Evolutionary conservation across 208 protist genomes (phyloP).

Genomic region (Leishmania lainsoni): DNA sequence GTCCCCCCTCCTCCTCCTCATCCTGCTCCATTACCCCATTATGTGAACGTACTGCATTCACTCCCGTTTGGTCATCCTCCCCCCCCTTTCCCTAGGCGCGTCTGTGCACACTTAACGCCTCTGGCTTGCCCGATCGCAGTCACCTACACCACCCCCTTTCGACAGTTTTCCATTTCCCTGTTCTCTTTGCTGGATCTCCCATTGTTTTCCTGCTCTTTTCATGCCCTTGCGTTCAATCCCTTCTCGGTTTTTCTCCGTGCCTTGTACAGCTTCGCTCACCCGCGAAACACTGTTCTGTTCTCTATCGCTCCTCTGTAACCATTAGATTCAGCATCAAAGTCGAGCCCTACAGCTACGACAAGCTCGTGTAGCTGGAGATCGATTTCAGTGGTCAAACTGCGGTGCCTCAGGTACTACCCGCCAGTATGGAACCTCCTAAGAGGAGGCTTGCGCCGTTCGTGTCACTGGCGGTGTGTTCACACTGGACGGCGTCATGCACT

Average conservation of each 20-base stretch:
- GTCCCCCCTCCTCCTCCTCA: background rate
- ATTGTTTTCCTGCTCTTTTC: background rate
- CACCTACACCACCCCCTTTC: background rate
- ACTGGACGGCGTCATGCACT: constrained; percentile 47
- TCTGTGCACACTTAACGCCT: background rate
- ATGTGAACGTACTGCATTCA: background rate
- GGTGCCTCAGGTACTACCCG: too few relatives aligned
- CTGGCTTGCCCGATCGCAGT: background rate
- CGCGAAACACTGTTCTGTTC: background rate
- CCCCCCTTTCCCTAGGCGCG: background rate
- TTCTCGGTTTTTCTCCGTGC: background rate
- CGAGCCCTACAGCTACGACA: constrained; percentile 43
- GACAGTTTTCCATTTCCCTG: background rate
- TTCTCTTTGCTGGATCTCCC: background rate
- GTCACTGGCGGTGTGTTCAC: constrained; percentile 50
- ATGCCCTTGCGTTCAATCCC: background rate
- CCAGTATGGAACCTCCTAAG: too few relatives aligned
- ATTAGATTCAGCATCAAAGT: constrained; percentile 39
- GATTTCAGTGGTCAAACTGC: too few relatives aligned
- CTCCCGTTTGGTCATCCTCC: background rate
- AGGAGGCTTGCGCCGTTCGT: constrained; percentile 58
- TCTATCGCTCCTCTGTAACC: background rate
- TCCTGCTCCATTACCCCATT: background rate
- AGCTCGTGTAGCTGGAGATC: constrained; percentile 45
- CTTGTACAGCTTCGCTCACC: background rate